These are phyloP conservation scores for Arctium minus DNA, from an alignment of 129 eudicot species.

Conservation along the genomic window DNA sequence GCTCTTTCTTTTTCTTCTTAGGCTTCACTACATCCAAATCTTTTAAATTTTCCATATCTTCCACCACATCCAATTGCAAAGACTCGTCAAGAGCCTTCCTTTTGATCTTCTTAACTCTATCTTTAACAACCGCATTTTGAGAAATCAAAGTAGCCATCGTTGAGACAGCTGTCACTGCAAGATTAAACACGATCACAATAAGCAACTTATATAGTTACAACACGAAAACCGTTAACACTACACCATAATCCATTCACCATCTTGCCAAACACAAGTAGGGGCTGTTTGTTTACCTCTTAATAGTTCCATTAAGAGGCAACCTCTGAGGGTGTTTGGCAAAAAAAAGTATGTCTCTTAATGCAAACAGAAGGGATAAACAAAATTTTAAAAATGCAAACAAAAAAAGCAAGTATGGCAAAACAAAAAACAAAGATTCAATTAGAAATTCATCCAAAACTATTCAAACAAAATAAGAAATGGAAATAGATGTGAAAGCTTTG, in stretches of 20 bases:
- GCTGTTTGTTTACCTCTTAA: neutral
- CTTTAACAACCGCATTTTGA: constrained; percentile 59
- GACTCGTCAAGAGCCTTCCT: constrained; percentile 49
- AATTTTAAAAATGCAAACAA: neutral
- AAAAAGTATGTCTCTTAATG: neutral
- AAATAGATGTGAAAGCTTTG: neutral
- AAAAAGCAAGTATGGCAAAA: neutral
- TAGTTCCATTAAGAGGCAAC: neutral
- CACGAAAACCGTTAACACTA: neutral
- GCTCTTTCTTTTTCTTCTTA: constrained; percentile 58
- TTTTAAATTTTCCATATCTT: constrained; percentile 22
- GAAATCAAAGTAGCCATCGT: constrained; percentile 68
- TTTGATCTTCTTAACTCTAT: constrained; percentile 45
- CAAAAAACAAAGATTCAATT: neutral
- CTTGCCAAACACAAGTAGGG: neutral
- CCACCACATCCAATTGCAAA: constrained; percentile 23
- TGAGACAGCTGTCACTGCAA: constrained; percentile 19
- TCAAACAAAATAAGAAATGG: neutral
- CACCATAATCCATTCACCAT: neutral
- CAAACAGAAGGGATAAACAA: neutral
- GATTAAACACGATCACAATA: neutral
- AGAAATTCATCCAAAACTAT: neutral
- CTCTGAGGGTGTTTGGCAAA: neutral
- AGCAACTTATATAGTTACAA: neutral
- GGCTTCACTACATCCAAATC: constrained; percentile 18